These are phyloP conservation scores for Aphanomyces astaci DNA, from an alignment of 352 stramenopile genomes.

Conservation along the genomic window DNA sequence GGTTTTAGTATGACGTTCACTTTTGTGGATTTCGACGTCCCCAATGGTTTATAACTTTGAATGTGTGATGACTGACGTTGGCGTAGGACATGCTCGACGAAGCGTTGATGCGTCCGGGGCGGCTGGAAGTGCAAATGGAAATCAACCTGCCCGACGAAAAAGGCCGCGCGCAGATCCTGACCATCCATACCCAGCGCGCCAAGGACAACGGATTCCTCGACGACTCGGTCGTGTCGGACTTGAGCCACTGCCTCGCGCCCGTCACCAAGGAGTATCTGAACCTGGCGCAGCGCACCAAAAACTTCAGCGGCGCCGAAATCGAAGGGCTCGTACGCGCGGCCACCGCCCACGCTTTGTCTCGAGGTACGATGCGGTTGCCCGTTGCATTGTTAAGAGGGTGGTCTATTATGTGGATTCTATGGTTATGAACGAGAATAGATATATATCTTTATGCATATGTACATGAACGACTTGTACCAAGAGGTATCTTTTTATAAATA, in stretches of 20 bases:
- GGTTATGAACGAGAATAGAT: too few species aligned
- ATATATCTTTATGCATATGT: too few species aligned
- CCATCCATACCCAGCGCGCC: slow-evolving; percentile 94
- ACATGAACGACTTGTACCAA: too few species aligned
- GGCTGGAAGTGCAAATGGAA: slow-evolving; percentile 99
- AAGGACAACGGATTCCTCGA: slow-evolving; percentile 67
- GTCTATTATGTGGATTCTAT: too few species aligned
- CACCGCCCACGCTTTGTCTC: slow-evolving; percentile 73
- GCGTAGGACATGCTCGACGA: slow-evolving; percentile 88
- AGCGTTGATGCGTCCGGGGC: slow-evolving; percentile 95
- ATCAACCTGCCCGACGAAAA: slow-evolving; percentile 96
- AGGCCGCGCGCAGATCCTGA: slow-evolving; percentile 95
- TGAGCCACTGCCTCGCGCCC: slow-evolving; percentile 64
- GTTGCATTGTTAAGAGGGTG: too few species aligned
- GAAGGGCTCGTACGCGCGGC: slow-evolving; percentile 96
- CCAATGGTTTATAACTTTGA: too few species aligned
- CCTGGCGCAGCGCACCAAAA: slow-evolving; percentile 95
- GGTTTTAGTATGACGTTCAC: too few species aligned
- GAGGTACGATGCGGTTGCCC: too few species aligned
- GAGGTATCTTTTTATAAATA: neutral
- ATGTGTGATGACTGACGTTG: neutral
- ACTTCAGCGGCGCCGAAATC: slow-evolving; percentile 98
- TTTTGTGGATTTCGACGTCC: too few species aligned
- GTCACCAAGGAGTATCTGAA: slow-evolving; percentile 73
- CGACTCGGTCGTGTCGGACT: slow-evolving; percentile 57